Percentiles rank a stretch among this genome's conserved stretches.
Evolutionary conservation across 1,284 basidiomycete species (phyloP).

Genomic region (Crucibulum cyathiforme): DNA sequence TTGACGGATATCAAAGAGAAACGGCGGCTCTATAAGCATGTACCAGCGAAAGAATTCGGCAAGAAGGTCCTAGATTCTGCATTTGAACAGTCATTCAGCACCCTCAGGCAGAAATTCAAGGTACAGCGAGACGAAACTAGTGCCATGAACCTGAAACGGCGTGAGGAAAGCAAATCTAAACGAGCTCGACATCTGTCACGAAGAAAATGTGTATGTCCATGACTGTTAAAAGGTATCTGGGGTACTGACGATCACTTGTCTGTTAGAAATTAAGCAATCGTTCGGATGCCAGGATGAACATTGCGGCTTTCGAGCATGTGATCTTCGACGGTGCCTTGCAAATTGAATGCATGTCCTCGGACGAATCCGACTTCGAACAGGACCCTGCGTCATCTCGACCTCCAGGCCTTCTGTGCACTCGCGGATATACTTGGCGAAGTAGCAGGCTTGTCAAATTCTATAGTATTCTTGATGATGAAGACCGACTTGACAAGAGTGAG

Average conservation of each 20-base stretch:
- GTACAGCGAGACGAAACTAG: conserved; percentile 56
- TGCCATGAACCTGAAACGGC: conserved; percentile 49
- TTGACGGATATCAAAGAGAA: conserved; percentile 63
- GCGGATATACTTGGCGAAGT: conserved; percentile 69
- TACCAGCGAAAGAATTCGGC: conserved; percentile 67
- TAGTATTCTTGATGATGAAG: conserved; percentile 62
- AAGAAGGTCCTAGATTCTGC: conserved; percentile 64
- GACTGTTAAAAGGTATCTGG: neutral
- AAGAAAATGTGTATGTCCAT: conserved; percentile 61
- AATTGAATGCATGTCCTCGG: conserved; percentile 78
- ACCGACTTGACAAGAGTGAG: conserved; percentile 46
- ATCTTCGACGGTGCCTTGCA: conserved; percentile 72
- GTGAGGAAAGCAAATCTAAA: conserved; percentile 65
- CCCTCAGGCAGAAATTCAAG: conserved; percentile 69
- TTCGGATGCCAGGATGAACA: conserved; percentile 57
- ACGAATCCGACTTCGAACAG: conserved; percentile 68
- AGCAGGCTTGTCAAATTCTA: conserved; percentile 63
- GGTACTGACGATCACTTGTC: neutral
- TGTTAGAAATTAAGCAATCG: conserved; percentile 68
- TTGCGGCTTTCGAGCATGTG: conserved; percentile 59
- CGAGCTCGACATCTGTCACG: conserved; percentile 63
- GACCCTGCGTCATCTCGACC: conserved; percentile 26
- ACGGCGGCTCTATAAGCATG: conserved; percentile 62
- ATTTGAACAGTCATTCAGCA: conserved; percentile 75
- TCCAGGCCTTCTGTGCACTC: conserved; percentile 50